These are phyloP conservation scores for Drechslerella dactyloides DNA, from an alignment of 2,329 filamentous ascomycete species.

Conservation along the genomic window DNA sequence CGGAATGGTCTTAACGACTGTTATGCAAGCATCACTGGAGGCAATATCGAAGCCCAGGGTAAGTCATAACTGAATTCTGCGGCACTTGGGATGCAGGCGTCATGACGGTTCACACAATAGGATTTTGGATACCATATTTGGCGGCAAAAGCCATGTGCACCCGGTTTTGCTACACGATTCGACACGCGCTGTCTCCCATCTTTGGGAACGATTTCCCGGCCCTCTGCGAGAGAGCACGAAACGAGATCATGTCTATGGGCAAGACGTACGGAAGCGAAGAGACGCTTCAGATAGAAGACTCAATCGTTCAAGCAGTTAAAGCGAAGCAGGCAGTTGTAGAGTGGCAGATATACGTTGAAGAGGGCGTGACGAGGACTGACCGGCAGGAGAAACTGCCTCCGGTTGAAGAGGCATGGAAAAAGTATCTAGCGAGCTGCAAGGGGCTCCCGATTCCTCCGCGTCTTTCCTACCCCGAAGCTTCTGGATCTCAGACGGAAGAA, in stretches of 20 bases:
- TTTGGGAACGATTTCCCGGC: constrained; percentile 83
- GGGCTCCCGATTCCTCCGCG: constrained; percentile 27
- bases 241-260: constrained; percentile 12
- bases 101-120: constrained; percentile 62
- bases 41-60: constrained; percentile 89
- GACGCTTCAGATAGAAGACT: constrained; percentile 32
- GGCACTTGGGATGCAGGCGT: not conserved
- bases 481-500: constrained; percentile 8
- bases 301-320: constrained; percentile 31
- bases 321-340: constrained; percentile 52
- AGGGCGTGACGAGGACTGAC: constrained; percentile 19
- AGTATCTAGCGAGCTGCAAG: constrained; percentile 25
- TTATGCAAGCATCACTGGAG: constrained; percentile 91
- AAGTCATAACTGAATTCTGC: constrained; percentile 55
- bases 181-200: constrained; percentile 83
- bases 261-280: constrained; percentile 24
- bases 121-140: constrained; percentile 94
- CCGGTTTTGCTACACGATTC: constrained; percentile 86
- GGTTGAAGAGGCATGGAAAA: constrained; percentile 27
- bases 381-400: constrained; percentile 31
- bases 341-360: constrained; percentile 45
- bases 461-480: constrained; percentile 27
- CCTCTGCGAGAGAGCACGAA: constrained; percentile 63
- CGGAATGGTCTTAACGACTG: constrained; percentile 79
- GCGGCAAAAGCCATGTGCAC: constrained; percentile 86